Evolutionary conservation across 176 grass and related monocot genomes (phyloP), one percentile per base, ranked within the genome.

Genomic region (Microstegium vimineum): DNA sequence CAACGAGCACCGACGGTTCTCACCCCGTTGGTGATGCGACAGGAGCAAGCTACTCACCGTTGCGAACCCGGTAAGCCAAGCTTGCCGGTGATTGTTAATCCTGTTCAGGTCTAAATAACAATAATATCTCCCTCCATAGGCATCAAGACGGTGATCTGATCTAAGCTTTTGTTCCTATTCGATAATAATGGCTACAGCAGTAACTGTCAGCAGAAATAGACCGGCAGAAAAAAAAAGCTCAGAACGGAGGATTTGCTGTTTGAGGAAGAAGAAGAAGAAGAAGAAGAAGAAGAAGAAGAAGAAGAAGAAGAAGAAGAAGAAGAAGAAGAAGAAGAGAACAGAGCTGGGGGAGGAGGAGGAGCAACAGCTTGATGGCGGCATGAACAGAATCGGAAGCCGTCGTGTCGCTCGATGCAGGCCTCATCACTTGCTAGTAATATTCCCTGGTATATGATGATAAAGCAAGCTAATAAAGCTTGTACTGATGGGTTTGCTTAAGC

Each of bases 11-110:
- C 78, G 88, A 82, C 87, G 72, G 56, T 71, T 56, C n/a, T 59
- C 8, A 59, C 54, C 54, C 52, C 22, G 8, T n/a, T 6, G 5
- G 16, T 12, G 54, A 25, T 20, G 56, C 18, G 74, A 79, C 64
- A 12, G 61, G 18, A 52, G 14, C n/a, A 11, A 42, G 8, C 10
- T 59, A 17, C 16, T 16, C 73, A 14, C 41, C 2, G 76, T 63
- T 70, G 60, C 22, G 32, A 25, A 40, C 47, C 52, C 18, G 70
- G 68, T 34, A 46, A 76, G 71, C 71, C 78, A 62, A 33, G 79
- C n/a, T n/a, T n/a, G n/a, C 38, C 74, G 60, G 78, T 81, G 18
- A 57, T 77, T 81, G 13, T 73, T 61, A 76, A 89, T 85, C 76
- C 2, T 15, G 23, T 45, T 22, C 66, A 17, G 22, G 14, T 67